Conservation (phyloP, 495 filamentous ascomycete species). For the Diplogelasinospora grovesii region DNA sequence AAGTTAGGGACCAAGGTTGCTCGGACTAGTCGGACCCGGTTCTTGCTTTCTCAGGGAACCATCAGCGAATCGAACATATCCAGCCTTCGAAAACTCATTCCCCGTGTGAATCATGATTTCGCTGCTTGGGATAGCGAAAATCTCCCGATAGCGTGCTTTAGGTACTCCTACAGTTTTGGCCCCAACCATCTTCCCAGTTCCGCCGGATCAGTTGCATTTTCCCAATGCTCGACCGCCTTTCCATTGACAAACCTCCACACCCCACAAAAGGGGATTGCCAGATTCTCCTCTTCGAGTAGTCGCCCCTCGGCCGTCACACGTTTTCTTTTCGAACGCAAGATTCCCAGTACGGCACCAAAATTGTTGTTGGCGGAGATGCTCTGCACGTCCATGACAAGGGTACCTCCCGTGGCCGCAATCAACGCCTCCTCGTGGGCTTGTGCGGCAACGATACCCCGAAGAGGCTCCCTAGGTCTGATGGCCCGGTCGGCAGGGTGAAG, state of each 20-base stretch:
- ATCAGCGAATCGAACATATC: too few relatives aligned
- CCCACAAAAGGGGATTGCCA: slow-evolving; percentile 20
- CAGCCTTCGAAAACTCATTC: too few relatives aligned
- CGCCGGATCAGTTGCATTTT: slow-evolving; percentile 11
- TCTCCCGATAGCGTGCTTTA: too few relatives aligned
- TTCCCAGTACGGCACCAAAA: slow-evolving; percentile 21
- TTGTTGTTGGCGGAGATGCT: slow-evolving; percentile 6
- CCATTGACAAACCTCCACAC: slow-evolving; percentile 20
- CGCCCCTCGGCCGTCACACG: background rate
- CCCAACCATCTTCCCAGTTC: slow-evolving; percentile 10
- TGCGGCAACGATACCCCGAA: slow-evolving; percentile 13
- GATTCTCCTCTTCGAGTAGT: too few relatives aligned
- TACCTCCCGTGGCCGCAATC: slow-evolving; percentile 12
- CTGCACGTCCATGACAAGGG: slow-evolving; percentile 21
- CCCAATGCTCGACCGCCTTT: slow-evolving; percentile 22
- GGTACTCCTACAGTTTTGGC: too few relatives aligned
- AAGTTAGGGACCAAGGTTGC: too few relatives aligned
- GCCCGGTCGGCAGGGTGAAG: slow-evolving; percentile 19
- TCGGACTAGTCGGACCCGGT: too few relatives aligned
- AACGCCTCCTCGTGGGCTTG: slow-evolving; percentile 21
- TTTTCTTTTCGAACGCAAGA: slow-evolving; percentile 10
- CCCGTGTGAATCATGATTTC: too few relatives aligned
- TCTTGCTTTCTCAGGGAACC: too few relatives aligned
- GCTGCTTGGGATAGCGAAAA: too few relatives aligned
- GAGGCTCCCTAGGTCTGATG: slow-evolving; percentile 6